Percentiles rank a stretch among this genome's conserved stretches.
These are phyloP conservation scores for Solanum aculeatissimum DNA, from an alignment of 305 asterid species.

Conservation along the genomic window DNA sequence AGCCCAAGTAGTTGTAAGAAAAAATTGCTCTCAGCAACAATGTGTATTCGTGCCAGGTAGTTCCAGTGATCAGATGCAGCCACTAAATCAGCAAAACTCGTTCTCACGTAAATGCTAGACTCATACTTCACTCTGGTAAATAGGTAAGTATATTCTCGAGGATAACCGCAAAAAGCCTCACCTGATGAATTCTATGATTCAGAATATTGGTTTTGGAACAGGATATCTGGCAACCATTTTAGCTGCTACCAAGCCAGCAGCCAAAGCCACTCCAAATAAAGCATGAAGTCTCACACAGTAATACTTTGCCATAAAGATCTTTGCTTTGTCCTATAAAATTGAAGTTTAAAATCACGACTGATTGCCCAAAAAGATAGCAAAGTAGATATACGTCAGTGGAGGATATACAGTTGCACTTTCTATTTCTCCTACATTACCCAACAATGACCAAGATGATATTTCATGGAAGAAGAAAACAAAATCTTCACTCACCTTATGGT, in stretches of 20 bases:
- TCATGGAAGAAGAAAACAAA: not conserved
- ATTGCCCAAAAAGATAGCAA: not conserved
- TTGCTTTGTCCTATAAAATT: slow-evolving; percentile 35
- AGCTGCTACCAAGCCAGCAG: slow-evolving; percentile 68
- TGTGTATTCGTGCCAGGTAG: not conserved
- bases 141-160: not conserved
- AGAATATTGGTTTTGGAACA: slow-evolving; percentile 29
- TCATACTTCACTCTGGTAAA: not conserved
- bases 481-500: slow-evolving; percentile 45
- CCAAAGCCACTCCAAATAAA: slow-evolving; percentile 61
- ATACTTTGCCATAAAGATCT: slow-evolving; percentile 71
- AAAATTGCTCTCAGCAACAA: not conserved
- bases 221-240: slow-evolving; percentile 35
- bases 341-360: not conserved
- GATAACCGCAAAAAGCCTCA: not conserved
- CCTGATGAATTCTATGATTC: not conserved
- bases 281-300: slow-evolving; percentile 71
- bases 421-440: not conserved
- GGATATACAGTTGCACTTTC: not conserved
- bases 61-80: not conserved
- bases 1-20: not conserved
- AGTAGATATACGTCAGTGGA: not conserved
- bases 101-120: not conserved
- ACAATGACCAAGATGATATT: not conserved
- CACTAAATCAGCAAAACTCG: not conserved